Base-by-base conservation (phyloP, 495 filamentous ascomycete species). In the Neurospora sp. region DNA sequence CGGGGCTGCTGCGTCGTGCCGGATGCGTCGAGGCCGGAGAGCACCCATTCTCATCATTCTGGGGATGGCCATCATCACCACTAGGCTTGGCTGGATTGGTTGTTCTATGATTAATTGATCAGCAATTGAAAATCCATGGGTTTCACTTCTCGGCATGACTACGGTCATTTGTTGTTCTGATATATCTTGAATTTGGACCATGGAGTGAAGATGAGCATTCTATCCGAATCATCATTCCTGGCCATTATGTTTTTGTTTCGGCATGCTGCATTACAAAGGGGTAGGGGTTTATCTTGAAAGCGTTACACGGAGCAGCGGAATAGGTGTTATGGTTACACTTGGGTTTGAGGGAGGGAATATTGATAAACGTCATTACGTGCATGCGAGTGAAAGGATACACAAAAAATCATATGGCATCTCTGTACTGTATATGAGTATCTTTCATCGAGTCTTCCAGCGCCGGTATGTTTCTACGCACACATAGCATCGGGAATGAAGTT, bases 1-100 rank as follows among this genome's bases (percentile, higher is more conserved):
- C 88, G 87, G 71, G 90, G 93, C 71, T 99, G 95, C 82, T 98
- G 94, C 71, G 73, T 62, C 72, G 74, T 8, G 69, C 76, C 39
- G 48, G 79, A 54, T 6, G 54, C 16, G 54, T 75, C 71, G 71
- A 75, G 69, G 75, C 82, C 72, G 73, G 76, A 75, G 70, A 82
- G 81, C 72, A 76, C 73, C 37, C 72, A 74, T 38, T 76, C 74
- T 44, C 73, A 74, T 20, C 72, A 69, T 35, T 35, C 35, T 48
- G 70, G 62, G 2, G 72, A 78, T 69, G 69, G 39, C 41, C 71
- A 72, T 41, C 71, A 62, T 59, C 73, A 73, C 5, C 76, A 75
- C 39, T 48, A 72, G 27, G 54, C 16, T 71, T 16, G 69, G 66
- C 40, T 35, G 20, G 18, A 44, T n/a, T 41, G 27, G 27, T 16